Percentiles rank a stretch among this genome's conserved stretches.
Evolutionary conservation across 495 filamentous ascomycete species (phyloP).

Genomic region (Gamarada debralockiae): DNA sequence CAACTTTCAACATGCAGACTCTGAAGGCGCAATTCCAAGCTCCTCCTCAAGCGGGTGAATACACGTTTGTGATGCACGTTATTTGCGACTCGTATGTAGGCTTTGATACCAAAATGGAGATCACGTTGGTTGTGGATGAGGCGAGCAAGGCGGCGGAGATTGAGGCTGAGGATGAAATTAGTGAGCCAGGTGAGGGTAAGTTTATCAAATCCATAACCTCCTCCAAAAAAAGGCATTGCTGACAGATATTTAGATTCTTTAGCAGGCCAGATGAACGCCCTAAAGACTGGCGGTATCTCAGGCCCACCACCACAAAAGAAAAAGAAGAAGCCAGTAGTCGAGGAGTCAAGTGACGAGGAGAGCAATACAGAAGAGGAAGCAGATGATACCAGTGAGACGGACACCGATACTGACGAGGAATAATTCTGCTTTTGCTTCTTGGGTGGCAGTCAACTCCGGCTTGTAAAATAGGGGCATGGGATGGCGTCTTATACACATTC

Average conservation of each 20-base stretch:
- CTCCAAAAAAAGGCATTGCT: constrained; percentile 25
- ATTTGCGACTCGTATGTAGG: constrained; percentile 93
- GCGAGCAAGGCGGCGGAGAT: constrained; percentile 77
- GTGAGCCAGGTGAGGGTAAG: constrained; percentile 95
- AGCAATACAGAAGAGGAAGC: constrained; percentile 87
- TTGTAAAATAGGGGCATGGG: constrained; percentile 20
- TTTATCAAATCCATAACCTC: constrained; percentile 10
- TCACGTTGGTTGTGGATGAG: constrained; percentile 87
- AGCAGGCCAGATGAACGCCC: constrained; percentile 89
- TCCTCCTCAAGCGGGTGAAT: constrained; percentile 86
- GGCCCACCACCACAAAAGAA: constrained; percentile 50
- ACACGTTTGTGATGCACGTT: constrained; percentile 87
- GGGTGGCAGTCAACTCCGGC: background rate
- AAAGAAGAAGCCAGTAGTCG: constrained; percentile 44
- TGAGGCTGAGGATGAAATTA: constrained; percentile 87
- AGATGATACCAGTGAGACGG: constrained; percentile 71
- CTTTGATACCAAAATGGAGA: constrained; percentile 83
- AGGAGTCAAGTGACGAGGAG: constrained; percentile 67
- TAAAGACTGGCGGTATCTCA: constrained; percentile 62
- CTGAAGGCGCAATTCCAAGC: constrained; percentile 97
- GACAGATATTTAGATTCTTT: constrained; percentile 66
- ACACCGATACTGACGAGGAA: constrained; percentile 72
- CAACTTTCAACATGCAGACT: constrained; percentile 89
- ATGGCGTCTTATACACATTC: background rate
- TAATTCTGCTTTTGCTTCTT: constrained; percentile 21